Conservation (phyloP, 257 asterid species). For the Lantana camara region DNA sequence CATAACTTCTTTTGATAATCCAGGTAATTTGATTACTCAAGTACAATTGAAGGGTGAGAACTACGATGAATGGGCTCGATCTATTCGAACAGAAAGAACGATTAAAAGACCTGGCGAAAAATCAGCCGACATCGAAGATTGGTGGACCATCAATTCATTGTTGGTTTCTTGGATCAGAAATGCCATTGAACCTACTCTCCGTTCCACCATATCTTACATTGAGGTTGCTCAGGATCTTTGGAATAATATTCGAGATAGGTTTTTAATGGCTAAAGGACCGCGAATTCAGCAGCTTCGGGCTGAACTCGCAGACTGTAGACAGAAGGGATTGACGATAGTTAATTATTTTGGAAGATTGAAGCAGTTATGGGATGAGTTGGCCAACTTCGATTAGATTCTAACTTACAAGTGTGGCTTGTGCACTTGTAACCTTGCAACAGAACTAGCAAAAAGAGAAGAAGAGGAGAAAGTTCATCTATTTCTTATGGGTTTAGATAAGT, state of each 20-base stretch:
- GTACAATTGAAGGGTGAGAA: slow-evolving; percentile 24
- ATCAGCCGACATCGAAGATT: not conserved
- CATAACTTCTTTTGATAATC: not conserved
- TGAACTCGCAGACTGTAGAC: slow-evolving; percentile 11
- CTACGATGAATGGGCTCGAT: slow-evolving; percentile 27
- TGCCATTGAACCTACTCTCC: slow-evolving; percentile 22
- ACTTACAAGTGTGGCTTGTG: not conserved
- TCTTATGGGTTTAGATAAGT: not conserved
- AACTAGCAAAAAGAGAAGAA: not conserved
- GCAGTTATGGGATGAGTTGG: slow-evolving; percentile 8
- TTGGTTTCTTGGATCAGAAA: slow-evolving; percentile 29
- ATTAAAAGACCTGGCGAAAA: not conserved
- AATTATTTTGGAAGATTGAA: slow-evolving; percentile 10
- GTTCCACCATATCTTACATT: slow-evolving; percentile 13
- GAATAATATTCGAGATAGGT: slow-evolving; percentile 6
- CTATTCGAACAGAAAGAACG: slow-evolving; percentile 14
- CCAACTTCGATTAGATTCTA: not conserved
- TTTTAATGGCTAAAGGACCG: slow-evolving; percentile 18
- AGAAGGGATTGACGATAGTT: not conserved
- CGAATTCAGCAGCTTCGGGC: not conserved
- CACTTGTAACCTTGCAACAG: not conserved
- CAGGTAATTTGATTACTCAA: not conserved
- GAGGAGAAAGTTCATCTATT: not conserved
- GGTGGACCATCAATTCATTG: slow-evolving; percentile 26
- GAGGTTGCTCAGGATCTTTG: slow-evolving; percentile 18